Base-by-base conservation (phyloP, 352 stramenopile genomes). In the Globisporangium cystogenes region DNA sequence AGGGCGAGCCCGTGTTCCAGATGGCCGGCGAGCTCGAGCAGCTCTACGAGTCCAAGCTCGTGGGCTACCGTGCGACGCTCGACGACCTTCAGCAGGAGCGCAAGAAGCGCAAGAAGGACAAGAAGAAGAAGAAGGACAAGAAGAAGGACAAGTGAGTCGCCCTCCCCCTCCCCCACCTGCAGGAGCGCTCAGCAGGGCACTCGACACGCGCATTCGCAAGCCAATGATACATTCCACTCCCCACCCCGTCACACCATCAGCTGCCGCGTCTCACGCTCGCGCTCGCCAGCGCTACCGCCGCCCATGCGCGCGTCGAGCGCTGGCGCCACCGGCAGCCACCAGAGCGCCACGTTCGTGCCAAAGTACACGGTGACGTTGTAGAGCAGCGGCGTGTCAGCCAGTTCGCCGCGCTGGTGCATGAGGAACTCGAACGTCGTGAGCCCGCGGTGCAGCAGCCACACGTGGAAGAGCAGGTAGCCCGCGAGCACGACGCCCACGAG, bases 111-210 rank as follows among this genome's bases (percentile, higher is more conserved):
- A 94, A 93, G 64, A 92, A 93, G 53, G 80, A 91, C 21, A 91
- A 93, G 70, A 94, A 94, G 70, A 93, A 94, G 60, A 76, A 88
- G 43, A 94, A 93, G 68, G 74, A 91, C 35, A 91, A 94, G 66
- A 93, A 94, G 60, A 92, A 94, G 52, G 78, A 91, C 47, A 94
- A 94, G 65, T 78, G 50, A 77, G 49, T 41, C 1, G 15, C 35
- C 12, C n/a, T n/a, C n/a, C n/a, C n/a, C n/a, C n/a, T n/a, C n/a
- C n/a, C n/a, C n/a, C n/a, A n/a, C n/a, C n/a, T n/a, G n/a, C n/a
- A n/a, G n/a, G n/a, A n/a, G n/a, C n/a, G n/a, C n/a, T n/a, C n/a
- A n/a, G n/a, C n/a, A n/a, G n/a, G n/a, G n/a, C n/a, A n/a, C n/a
- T n/a, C n/a, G n/a, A n/a, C n/a, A n/a, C 8, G 8, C 7, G 6